phyloP scores from a whole-genome alignment of 2,329 filamentous ascomycete genomes.

The Pezizomycotina sp. region DNA sequence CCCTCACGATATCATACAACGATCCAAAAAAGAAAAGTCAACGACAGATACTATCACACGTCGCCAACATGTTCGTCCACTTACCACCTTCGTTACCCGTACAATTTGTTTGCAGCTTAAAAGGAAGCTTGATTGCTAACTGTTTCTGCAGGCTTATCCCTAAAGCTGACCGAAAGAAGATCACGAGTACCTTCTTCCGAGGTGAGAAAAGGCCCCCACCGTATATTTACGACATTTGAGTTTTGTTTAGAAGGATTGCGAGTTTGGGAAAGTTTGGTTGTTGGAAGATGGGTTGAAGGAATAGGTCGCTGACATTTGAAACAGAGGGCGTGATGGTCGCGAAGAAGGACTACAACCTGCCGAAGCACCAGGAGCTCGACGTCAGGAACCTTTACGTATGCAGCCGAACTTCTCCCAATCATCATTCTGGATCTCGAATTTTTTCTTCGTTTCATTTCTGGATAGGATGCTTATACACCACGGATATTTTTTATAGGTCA shows the following conservation, averaged over 20 bases:
- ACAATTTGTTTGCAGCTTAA: not conserved
- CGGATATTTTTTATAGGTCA: constrained; percentile 39
- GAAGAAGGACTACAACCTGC: constrained; percentile 97
- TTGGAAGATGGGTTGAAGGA: constrained; percentile 1
- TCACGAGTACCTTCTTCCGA: constrained; percentile 99
- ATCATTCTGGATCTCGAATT: no score
- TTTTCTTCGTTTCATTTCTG: no score
- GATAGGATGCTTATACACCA: not conserved
- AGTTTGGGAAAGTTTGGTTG: not conserved
- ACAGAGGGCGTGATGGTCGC: constrained; percentile 75
- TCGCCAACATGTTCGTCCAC: no score
- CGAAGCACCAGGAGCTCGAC: constrained; percentile 95
- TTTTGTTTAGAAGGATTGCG: no score
- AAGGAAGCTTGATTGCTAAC: constrained; percentile 22
- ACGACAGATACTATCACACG: no score
- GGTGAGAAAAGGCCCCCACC: constrained; percentile 35
- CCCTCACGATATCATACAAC: no score
- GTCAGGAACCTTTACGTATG: constrained; percentile 92
- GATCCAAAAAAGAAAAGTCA: no score
- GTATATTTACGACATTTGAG: not conserved
- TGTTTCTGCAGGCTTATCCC: constrained; percentile 66
- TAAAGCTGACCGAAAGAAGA: constrained; percentile 99
- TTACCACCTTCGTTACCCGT: no score
- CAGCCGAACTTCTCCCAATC: constrained; percentile 14
- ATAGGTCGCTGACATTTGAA: constrained; percentile 6